A percentile compares a stretch with the other conserved stretches of the same genome.
Conservation (phyloP, 495 filamentous ascomycete species). For the Aspergillus nanangensis region DNA sequence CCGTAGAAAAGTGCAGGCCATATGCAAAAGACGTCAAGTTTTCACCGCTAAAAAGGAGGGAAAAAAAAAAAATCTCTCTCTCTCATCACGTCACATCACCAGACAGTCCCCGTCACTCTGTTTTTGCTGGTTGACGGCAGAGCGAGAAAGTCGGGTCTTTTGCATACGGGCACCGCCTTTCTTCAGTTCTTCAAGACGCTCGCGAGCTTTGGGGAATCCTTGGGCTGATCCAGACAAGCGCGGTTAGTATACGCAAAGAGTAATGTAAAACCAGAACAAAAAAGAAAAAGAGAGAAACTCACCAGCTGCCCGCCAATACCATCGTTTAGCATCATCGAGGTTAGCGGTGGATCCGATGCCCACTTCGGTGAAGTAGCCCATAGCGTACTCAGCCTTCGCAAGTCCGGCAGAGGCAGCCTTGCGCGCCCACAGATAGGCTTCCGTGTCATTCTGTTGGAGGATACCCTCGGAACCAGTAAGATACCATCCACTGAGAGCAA, state of each 20-base stretch:
- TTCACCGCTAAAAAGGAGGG: not conserved
- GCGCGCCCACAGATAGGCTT: constrained; percentile 94
- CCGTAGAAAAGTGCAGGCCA: too few species aligned
- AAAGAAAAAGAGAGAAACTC: constrained; percentile 38
- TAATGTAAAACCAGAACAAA: constrained; percentile 1
- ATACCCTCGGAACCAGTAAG: constrained; percentile 86
- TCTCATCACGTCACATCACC: constrained; percentile 16
- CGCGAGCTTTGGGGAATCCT: constrained; percentile 87
- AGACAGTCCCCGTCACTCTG: constrained; percentile 79
- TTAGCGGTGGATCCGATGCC: constrained; percentile 86
- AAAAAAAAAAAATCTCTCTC: not conserved
- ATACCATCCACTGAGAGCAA: constrained; percentile 94
- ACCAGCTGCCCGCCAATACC: constrained; percentile 98
- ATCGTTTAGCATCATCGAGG: constrained; percentile 91
- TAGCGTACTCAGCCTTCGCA: constrained; percentile 91
- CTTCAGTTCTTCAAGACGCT: constrained; percentile 89
- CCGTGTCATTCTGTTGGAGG: constrained; percentile 86
- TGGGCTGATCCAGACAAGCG: constrained; percentile 58
- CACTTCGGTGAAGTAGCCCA: constrained; percentile 96
- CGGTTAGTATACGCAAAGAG: constrained; percentile 14
- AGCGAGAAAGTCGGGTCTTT: constrained; percentile 78
- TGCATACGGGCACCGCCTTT: constrained; percentile 64
- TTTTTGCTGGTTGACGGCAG: constrained; percentile 77
- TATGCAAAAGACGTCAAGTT: not conserved
- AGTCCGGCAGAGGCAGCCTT: constrained; percentile 84